Evolutionary conservation across 345 rosid genomes (phyloP).

Genomic region (Salix udensis): DNA sequence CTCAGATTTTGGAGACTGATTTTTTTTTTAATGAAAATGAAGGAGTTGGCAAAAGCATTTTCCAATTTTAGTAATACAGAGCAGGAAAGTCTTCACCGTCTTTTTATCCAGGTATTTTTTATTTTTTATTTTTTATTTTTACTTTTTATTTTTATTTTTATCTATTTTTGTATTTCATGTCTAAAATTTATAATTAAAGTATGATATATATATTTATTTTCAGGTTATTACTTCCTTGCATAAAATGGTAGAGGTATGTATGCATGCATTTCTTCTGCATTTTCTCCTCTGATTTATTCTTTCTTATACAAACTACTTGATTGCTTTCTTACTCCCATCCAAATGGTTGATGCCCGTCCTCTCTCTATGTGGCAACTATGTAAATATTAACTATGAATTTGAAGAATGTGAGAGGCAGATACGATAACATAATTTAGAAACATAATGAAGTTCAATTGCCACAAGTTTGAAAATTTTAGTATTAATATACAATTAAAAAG

Average conservation of each 20-base stretch:
- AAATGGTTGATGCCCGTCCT: background rate
- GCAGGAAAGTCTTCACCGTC: slow-evolving; percentile 44
- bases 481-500: no score
- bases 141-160: background rate
- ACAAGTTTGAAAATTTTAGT: no score
- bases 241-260: slow-evolving; percentile 58
- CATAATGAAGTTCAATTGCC: no score
- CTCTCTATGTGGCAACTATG: background rate
- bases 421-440: no score
- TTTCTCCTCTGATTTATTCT: background rate
- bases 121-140: slow-evolving; percentile 11
- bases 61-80: slow-evolving; percentile 43
- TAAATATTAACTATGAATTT: no score
- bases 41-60: slow-evolving; percentile 54
- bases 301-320: background rate
- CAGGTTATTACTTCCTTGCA: slow-evolving; percentile 75
- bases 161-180: background rate
- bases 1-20: no score
- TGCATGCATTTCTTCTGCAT: background rate
- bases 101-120: slow-evolving; percentile 50
- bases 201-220: background rate
- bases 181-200: no score
- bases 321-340: background rate
- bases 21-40: background rate
- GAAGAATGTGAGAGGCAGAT: no score